Evolutionary conservation across 768 basidiomycete genomes (phyloP), one percentile per base, ranked within the genome.

Genomic region (Agaricus subrufescens): DNA sequence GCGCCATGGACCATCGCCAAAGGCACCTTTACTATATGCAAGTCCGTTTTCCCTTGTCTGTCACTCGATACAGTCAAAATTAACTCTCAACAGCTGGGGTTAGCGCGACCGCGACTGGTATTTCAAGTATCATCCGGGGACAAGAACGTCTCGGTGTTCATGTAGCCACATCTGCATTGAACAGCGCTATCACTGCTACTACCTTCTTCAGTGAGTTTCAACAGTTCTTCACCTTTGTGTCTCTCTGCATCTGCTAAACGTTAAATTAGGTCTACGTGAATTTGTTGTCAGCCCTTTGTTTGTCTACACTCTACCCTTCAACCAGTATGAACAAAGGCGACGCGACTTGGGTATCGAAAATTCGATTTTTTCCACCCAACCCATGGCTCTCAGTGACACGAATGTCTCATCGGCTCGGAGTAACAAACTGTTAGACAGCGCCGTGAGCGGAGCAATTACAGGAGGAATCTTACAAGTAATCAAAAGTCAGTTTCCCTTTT

Each of bases 171-270:
- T 81, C 91, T 56, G 85, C 83, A 15, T 59, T 89, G 23, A 94
- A 94, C 65, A 83, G 85, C 46, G 84, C 83, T 25, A 71, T 92
- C 15, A 86, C 82, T 10, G 84, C 88, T 5, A 75, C 82, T 8
- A 80, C 84, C 0, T 94, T 94, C 71, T 94, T 94, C 69, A 79
- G 93, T 93, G 57, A 53, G 86, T 73, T 30, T 34, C n/a, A 23
- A 7, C 31, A 7, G 31, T 34, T 11, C 31, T 12, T 39, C 1
- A n/a, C 56, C 6, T 30, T 47, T 25, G 39, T 30, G n/a, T n/a
- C n/a, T n/a, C n/a, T n/a, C n/a, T n/a, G n/a, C 42, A 23, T 15
- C 44, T 54, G n/a, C n/a, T 53, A 27, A 60, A 49, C 50, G 46
- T 59, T 37, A 15, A 26, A 14, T n/a, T 60, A 94, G 93, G 82